Evolutionary conservation across 164 flowering plant genomes (phyloP).

Genomic region (Cinnamomum chago): DNA sequence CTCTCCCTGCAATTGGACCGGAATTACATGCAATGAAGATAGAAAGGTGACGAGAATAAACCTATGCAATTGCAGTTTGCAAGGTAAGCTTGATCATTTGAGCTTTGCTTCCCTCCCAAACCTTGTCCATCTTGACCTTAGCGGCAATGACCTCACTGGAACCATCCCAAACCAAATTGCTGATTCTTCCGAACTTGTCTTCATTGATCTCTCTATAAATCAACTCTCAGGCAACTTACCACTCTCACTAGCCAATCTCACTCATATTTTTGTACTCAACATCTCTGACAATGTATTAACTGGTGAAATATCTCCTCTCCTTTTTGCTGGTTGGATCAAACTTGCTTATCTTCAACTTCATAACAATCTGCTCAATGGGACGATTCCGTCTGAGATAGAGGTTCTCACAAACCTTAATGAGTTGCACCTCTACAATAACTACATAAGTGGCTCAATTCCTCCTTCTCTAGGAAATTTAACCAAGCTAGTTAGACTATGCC

Average conservation of each 20-base stretch:
- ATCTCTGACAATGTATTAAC: constrained; percentile 12
- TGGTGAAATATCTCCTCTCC: constrained; percentile 14
- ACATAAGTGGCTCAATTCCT: too few species aligned
- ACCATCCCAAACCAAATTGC: constrained; percentile 20
- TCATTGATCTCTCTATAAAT: constrained; percentile 19
- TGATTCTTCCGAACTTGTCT: constrained; percentile 4
- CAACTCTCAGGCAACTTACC: constrained; percentile 19
- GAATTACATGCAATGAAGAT: background rate
- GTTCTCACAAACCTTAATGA: constrained; percentile 1
- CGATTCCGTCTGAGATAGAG: constrained; percentile 26
- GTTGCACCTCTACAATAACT: too few species aligned
- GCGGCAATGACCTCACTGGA: constrained; percentile 11
- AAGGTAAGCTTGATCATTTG: background rate
- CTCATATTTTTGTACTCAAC: constrained; percentile 18
- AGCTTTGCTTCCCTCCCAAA: background rate
- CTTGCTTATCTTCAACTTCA: constrained; percentile 12
- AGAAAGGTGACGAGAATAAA: background rate
- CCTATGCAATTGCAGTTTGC: background rate
- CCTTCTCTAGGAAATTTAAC: too few species aligned
- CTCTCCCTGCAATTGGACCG: background rate
- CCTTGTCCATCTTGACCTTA: background rate
- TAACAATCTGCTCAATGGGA: constrained; percentile 12
- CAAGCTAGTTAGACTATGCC: too few species aligned
- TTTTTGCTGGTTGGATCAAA: constrained; percentile 16
- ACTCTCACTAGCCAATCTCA: constrained; percentile 24